Base-by-base conservation (phyloP, 495 filamentous ascomycete species). In the Friedmanniomyces simplex region DNA sequence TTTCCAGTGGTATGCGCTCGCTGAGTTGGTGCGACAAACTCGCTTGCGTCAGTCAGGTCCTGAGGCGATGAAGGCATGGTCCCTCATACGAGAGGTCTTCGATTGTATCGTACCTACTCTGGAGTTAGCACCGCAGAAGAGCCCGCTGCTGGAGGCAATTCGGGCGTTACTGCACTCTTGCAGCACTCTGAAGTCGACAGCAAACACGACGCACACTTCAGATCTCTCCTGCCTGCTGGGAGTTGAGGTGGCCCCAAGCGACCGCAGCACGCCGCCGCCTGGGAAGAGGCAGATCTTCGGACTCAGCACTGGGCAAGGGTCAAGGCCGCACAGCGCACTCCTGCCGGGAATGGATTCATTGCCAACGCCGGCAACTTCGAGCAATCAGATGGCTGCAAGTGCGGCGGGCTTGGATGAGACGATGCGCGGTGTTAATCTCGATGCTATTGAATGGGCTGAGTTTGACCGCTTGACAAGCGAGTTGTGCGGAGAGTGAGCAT, bases 1-100 rank as follows among this genome's bases (percentile, higher is more conserved):
- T 10, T 52, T 52, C 20, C 56, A 42, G 28, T 58, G 56, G 56
- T 58, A 43, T 53, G 56, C 36, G 3, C 26, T 58, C 16, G 43
- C 43, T 2, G 43, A 41, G 14, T 28, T 57, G 13, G 32, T 57
- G 1, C 46, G 46, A 2, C 54, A 57, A n/a, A 50, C 46, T 16
- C 26, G 48, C 8, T 2, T 57, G 14, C 45, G 45, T 13, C 7
- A 3, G 25, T 11, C 26, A 5, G 26, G 16, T 25, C 14, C 18
- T 21, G 20, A 43, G 11, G 36, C 37, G 8, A 22, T 1, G 2
- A 22, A 28, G 25, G 55, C 45, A 3, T 51, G 55, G 45, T 18
- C 11, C 1, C 14, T 45, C 11, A n/a, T 58, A 10, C 37, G 34
- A 3, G 13, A 34, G 18, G 36, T 58, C 11, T 52, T 58, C 16